phyloP scores from a whole-genome alignment of 169 alveolate species.

The Plasmodium coatneyi region DNA sequence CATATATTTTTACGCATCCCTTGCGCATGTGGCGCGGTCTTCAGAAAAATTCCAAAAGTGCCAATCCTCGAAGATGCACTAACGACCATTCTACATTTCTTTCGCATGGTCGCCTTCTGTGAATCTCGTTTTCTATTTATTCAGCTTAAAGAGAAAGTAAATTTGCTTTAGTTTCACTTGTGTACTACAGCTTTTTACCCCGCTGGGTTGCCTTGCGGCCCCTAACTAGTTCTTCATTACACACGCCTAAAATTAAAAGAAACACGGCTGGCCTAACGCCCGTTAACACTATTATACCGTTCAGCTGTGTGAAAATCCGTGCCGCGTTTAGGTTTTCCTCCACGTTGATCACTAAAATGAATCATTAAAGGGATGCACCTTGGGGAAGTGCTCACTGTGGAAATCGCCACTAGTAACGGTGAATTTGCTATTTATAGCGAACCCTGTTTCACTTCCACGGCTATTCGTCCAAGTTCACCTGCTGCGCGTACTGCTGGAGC shows the following conservation, averaged over 20 bases:
- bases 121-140: neutral
- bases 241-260: neutral
- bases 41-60: neutral
- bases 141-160: neutral
- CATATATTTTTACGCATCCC: neutral
- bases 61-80: neutral
- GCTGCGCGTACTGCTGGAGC: conserved; percentile 31
- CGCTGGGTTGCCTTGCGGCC: neutral
- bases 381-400: neutral
- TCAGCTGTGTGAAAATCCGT: neutral
- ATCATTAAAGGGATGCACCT: neutral
- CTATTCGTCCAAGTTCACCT: conserved; percentile 11
- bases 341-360: neutral
- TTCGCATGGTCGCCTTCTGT: neutral
- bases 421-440: neutral
- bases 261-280: neutral
- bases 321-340: neutral
- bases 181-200: neutral
- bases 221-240: neutral
- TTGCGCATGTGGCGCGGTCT: neutral
- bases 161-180: neutral
- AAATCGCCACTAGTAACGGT: neutral
- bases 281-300: neutral
- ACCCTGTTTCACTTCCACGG: neutral
- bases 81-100: neutral